Percentiles rank a stretch among this genome's conserved stretches.
Conservation (phyloP, 1,284 basidiomycete genomes). For the Hortiboletus rubellus region DNA sequence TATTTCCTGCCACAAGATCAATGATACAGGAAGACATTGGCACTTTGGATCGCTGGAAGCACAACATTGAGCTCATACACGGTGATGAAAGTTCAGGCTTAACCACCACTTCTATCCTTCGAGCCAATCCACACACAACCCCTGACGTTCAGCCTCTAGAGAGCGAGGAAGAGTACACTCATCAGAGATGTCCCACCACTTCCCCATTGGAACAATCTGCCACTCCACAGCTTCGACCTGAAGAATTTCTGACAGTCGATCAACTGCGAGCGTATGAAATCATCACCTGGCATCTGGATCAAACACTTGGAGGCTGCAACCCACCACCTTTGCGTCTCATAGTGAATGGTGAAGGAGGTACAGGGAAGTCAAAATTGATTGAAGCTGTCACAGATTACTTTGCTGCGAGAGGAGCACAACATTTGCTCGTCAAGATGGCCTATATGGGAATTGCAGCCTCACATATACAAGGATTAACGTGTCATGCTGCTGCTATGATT, state of each 20-base stretch:
- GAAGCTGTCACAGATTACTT: not conserved
- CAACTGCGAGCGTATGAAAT: not conserved
- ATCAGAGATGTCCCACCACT: no score
- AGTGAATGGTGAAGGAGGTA: not conserved
- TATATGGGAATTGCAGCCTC: not conserved
- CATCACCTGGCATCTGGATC: not conserved
- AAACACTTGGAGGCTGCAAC: not conserved
- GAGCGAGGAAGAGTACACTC: no score
- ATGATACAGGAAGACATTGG: no score
- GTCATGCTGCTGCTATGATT: not conserved
- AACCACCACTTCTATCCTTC: no score
- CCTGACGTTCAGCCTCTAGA: no score
- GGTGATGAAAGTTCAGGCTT: no score
- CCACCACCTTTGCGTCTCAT: not conserved
- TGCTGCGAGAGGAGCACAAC: not conserved
- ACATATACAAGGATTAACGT: not conserved
- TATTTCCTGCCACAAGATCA: no score
- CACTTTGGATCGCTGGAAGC: no score
- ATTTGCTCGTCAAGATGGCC: not conserved
- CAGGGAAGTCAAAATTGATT: not conserved
- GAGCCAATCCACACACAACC: no score
- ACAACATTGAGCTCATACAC: no score
- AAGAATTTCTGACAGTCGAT: not conserved
- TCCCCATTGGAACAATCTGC: no score
- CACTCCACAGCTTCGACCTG: no score